These are phyloP conservation scores for Mortierella sp. DNA, from an alignment of 371 early-diverging fungal species.

Conservation along the genomic window DNA sequence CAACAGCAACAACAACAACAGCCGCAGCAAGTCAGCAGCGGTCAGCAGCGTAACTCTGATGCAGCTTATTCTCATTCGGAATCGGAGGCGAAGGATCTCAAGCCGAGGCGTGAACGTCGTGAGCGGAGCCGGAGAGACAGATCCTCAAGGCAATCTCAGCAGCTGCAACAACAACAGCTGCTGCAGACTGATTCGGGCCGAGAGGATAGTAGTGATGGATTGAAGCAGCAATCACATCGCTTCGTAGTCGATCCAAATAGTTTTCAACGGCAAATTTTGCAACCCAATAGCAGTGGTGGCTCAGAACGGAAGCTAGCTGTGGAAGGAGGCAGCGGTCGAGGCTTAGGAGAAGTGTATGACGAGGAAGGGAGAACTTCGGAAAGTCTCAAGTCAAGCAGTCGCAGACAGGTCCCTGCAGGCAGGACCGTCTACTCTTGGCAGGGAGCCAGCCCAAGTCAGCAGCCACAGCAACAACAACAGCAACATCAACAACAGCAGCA, in stretches of 20 bases:
- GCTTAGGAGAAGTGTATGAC: constrained; percentile 16
- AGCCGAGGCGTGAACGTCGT: constrained; percentile 27
- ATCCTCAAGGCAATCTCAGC: constrained; percentile 18
- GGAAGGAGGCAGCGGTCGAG: constrained; percentile 12
- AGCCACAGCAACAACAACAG: constrained; percentile 19
- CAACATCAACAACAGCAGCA: constrained; percentile 26
- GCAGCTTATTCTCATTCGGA: constrained; percentile 17
- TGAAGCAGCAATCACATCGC: constrained; percentile 25
- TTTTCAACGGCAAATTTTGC: constrained; percentile 46
- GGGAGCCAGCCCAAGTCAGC: constrained; percentile 25
- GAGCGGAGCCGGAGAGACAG: constrained; percentile 29
- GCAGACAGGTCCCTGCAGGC: constrained; percentile 43
- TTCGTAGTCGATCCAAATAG: constrained; percentile 52
- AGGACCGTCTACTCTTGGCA: constrained; percentile 47
- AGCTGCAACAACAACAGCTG: constrained; percentile 18
- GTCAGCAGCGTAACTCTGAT: constrained; percentile 1
- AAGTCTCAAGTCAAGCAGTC: constrained; percentile 7
- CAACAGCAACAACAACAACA: constrained; percentile 9
- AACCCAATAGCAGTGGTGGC: constrained; percentile 24
- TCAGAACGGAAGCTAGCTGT: constrained; percentile 13
- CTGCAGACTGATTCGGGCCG: constrained; percentile 8
- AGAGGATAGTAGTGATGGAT: constrained; percentile 10
- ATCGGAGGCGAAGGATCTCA: constrained; percentile 20
- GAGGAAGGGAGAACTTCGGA: constrained; percentile 28
- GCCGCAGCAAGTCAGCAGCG: background rate